Evolutionary conservation across 2,329 filamentous ascomycete species (phyloP).

Genomic region (Colletotrichum salicis): DNA sequence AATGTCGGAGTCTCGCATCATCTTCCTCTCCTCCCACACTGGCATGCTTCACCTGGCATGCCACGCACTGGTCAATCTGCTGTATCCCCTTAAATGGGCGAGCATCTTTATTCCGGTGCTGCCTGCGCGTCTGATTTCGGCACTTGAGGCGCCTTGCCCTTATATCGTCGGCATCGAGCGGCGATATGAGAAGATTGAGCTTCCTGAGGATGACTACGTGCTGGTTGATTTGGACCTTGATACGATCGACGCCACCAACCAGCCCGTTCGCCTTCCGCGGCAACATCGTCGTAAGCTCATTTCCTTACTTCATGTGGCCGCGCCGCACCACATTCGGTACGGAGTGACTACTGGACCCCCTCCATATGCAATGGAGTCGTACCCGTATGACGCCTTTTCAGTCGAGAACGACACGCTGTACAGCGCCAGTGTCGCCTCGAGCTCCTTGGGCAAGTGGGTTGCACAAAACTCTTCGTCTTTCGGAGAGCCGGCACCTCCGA

Average conservation of each 20-base stretch:
- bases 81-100: slow-evolving; percentile 93
- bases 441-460: slow-evolving; percentile 85
- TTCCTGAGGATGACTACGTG: slow-evolving; percentile 96
- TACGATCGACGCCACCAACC: slow-evolving; percentile 83
- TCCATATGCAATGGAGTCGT: slow-evolving; percentile 91
- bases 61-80: slow-evolving; percentile 82
- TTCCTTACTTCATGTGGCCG: slow-evolving; percentile 87
- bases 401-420: slow-evolving; percentile 87
- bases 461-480: slow-evolving; percentile 91
- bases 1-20: slow-evolving; percentile 92
- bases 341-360: slow-evolving; percentile 90
- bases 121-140: slow-evolving; percentile 86
- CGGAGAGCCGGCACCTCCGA: slow-evolving; percentile 69
- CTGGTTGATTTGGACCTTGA: slow-evolving; percentile 94
- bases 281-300: slow-evolving; percentile 91
- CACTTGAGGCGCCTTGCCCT: slow-evolving; percentile 92
- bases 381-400: slow-evolving; percentile 88
- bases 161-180: slow-evolving; percentile 97
- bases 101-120: slow-evolving; percentile 95
- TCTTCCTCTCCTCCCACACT: slow-evolving; percentile 93
- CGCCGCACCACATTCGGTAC: slow-evolving; percentile 87
- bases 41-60: slow-evolving; percentile 95
- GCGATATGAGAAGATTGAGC: slow-evolving; percentile 84
- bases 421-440: slow-evolving; percentile 74
- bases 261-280: slow-evolving; percentile 82